These are phyloP conservation scores for Sporobolomyces phaffii DNA, from an alignment of 768 basidiomycete species.

Conservation along the genomic window DNA sequence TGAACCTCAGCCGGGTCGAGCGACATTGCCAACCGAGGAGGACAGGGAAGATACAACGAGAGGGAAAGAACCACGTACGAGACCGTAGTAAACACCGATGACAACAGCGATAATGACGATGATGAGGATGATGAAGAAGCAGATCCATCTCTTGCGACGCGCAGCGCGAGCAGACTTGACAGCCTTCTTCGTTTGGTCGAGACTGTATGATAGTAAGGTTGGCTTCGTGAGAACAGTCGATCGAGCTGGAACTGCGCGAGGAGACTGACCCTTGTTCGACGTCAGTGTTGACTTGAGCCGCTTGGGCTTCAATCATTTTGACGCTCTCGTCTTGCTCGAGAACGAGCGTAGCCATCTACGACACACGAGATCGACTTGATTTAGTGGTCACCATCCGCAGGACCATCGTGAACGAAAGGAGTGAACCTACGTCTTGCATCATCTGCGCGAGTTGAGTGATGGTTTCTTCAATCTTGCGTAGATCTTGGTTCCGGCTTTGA, in stretches of 20 bases:
- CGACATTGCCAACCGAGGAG: background rate
- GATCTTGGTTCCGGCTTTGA: constrained; percentile 78
- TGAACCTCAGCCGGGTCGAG: no score
- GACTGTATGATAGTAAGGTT: constrained; percentile 15
- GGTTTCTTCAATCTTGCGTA: constrained; percentile 76
- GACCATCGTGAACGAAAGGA: no score
- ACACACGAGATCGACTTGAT: no score
- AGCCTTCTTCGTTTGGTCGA: constrained; percentile 77
- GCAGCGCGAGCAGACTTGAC: constrained; percentile 79
- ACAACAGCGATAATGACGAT: constrained; percentile 44
- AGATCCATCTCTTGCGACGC: constrained; percentile 81
- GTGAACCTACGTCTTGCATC: constrained; percentile 63
- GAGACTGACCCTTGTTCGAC: constrained; percentile 49
- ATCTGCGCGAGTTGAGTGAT: constrained; percentile 81
- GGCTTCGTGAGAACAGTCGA: no score
- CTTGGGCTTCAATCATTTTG: constrained; percentile 58
- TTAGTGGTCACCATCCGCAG: no score
- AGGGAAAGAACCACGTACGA: constrained; percentile 12
- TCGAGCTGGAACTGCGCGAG: background rate
- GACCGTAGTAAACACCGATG: constrained; percentile 2
- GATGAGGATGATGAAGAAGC: constrained; percentile 57
- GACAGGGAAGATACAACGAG: constrained; percentile 3
- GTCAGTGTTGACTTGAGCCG: constrained; percentile 60
- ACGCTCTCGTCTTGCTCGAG: constrained; percentile 62
- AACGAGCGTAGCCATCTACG: constrained; percentile 51